phyloP scores from a whole-genome alignment of 1,284 basidiomycete genomes.

The Amylostereum chailletii region DNA sequence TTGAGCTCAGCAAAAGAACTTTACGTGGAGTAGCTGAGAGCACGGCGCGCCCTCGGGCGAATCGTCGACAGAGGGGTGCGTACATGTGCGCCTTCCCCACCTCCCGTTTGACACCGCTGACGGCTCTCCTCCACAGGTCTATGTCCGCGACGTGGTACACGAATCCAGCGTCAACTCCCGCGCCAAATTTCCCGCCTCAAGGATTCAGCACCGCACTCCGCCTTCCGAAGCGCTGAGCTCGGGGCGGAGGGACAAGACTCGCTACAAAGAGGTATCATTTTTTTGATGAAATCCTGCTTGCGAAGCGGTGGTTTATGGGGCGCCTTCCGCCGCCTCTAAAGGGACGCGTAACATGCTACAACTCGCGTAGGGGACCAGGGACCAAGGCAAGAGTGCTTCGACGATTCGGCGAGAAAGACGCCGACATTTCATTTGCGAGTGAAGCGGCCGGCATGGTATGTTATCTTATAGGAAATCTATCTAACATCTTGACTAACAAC shows the following conservation, averaged over 20 bases:
- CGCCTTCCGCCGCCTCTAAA: background rate
- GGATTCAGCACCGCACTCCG: too few species aligned
- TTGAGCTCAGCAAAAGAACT: too few species aligned
- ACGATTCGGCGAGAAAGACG: background rate
- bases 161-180: too few species aligned
- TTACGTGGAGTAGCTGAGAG: too few species aligned
- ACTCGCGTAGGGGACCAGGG: background rate
- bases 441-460: conserved; percentile 7
- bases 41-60: too few species aligned
- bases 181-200: too few species aligned
- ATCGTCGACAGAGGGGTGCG: too few species aligned
- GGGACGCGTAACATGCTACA: background rate
- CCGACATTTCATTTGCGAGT: conserved; percentile 1
- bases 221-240: too few species aligned
- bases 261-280: background rate
- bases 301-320: background rate
- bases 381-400: background rate
- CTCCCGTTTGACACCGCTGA: too few species aligned
- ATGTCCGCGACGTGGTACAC: too few species aligned
- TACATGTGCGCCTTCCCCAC: too few species aligned
- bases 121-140: too few species aligned
- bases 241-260: background rate
- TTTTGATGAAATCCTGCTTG: background rate
- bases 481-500: background rate
- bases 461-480: background rate